Base-by-base conservation (phyloP, 176 grass and related monocot genomes). In the Thinopyrum elongatum region DNA sequence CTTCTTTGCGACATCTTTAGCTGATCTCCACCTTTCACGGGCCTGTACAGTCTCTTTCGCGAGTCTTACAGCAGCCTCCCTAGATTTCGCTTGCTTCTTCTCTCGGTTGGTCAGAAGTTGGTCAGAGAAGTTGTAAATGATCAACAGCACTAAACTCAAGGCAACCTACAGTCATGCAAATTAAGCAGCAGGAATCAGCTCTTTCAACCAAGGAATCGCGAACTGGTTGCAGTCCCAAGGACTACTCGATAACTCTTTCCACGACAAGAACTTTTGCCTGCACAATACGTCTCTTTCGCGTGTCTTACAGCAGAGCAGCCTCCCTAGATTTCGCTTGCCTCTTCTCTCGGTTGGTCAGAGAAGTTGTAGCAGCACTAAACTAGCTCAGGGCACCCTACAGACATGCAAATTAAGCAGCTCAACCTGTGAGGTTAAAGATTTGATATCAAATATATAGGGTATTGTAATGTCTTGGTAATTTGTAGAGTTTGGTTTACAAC, bases 391-490 rank as follows among this genome's bases (percentile, higher is more conserved):
- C n/a, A n/a, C n/a, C n/a, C n/a, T n/a, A n/a, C n/a, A n/a, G n/a
- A n/a, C n/a, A n/a, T n/a, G n/a, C n/a, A n/a, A n/a, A n/a, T n/a
- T n/a, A n/a, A n/a, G n/a, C n/a, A n/a, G n/a, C 9, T 85, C 79
- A 19, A 79, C 41, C 36, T 66, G 22, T 7, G 39, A 88, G 65
- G 11, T 73, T 90, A 62, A 93, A 58, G 33, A 58, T 31, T 77
- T 39, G 70, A 28, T 41, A 73, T 26, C 70, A 27, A 98, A 93
- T n/a, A n/a, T n/a, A n/a, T n/a, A n/a, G n/a, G n/a, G n/a, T 90
- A 98, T 98, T 21, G 93, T 98, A 57, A 98, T 98, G 80, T 98
- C 95, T 83, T 98, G 93, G 85, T n/a, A n/a, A n/a, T 88, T 98
- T 66, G 74, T 49, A 41, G 95, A 98, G 76, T 98, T 98, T 84